A percentile compares a stretch with the other conserved stretches of the same genome.
phyloP scores from a whole-genome alignment of 306 rosid genomes.

The Vachellia pachyceras region DNA sequence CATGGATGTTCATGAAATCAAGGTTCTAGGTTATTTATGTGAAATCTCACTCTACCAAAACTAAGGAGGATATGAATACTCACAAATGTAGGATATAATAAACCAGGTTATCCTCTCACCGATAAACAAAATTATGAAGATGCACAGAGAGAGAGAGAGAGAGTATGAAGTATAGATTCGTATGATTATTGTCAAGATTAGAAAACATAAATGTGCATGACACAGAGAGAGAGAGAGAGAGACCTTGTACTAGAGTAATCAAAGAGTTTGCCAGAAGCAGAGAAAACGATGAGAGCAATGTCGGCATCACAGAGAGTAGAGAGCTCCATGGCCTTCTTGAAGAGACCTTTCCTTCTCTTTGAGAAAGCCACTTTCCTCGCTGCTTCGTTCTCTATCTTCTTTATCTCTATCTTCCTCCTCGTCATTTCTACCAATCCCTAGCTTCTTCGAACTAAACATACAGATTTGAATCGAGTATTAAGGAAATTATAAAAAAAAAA shows the following conservation, averaged over 20 bases:
- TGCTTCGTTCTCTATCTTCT: conserved; percentile 39
- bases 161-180: too few relatives aligned
- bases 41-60: neutral
- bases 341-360: neutral
- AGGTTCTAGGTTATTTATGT: too few relatives aligned
- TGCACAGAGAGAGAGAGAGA: too few relatives aligned
- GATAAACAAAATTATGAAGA: too few relatives aligned
- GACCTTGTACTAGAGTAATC: conserved; percentile 48
- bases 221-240: neutral
- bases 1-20: too few relatives aligned
- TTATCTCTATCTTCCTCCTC: neutral
- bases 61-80: neutral
- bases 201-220: neutral
- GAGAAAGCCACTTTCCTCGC: conserved; percentile 42
- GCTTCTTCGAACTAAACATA: neutral
- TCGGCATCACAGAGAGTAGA: neutral
- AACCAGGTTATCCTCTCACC: too few relatives aligned
- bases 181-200: neutral
- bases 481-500: too few relatives aligned
- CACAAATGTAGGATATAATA: too few relatives aligned
- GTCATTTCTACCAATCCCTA: neutral
- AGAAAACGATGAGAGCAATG: conserved; percentile 26
- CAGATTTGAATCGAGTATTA: neutral
- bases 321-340: neutral
- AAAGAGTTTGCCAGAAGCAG: conserved; percentile 44